Conservation (phyloP, 208 protist genomes). For the Acanthamoeba quina region DNA sequence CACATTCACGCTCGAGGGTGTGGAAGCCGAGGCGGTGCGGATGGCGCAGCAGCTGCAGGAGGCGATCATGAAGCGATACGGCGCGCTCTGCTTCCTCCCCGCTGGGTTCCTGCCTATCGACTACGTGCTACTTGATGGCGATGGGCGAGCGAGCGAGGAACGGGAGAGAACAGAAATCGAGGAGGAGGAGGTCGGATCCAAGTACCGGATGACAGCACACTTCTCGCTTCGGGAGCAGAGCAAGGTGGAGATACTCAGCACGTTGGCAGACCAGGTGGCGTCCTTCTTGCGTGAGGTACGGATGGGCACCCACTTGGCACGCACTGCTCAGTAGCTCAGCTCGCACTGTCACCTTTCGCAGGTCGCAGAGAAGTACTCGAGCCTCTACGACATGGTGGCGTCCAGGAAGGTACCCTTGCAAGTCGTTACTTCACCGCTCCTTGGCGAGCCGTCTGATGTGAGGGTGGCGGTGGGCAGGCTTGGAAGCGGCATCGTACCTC, state of each 20-base stretch:
- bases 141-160: background rate
- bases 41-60: slow-evolving; percentile 12
- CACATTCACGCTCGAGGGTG: background rate
- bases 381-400: slow-evolving; percentile 19
- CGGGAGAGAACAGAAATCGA: background rate
- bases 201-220: slow-evolving; percentile 12
- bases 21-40: background rate
- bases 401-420: background rate
- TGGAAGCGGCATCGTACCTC: slow-evolving; percentile 43
- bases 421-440: too few relatives aligned
- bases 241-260: slow-evolving; percentile 37
- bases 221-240: slow-evolving; percentile 42
- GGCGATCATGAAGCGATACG: background rate
- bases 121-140: background rate
- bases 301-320: background rate
- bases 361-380: background rate
- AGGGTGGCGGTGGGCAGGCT: background rate
- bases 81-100: background rate
- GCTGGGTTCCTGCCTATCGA: background rate
- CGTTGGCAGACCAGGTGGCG: slow-evolving; percentile 11
- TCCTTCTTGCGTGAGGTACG: slow-evolving; percentile 25
- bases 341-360: background rate
- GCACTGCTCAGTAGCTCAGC: too few relatives aligned
- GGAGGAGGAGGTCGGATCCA: background rate
- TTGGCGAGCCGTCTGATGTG: too few relatives aligned